Conservation (phyloP, 331 rosid species). For the Dryas integrifolia region DNA sequence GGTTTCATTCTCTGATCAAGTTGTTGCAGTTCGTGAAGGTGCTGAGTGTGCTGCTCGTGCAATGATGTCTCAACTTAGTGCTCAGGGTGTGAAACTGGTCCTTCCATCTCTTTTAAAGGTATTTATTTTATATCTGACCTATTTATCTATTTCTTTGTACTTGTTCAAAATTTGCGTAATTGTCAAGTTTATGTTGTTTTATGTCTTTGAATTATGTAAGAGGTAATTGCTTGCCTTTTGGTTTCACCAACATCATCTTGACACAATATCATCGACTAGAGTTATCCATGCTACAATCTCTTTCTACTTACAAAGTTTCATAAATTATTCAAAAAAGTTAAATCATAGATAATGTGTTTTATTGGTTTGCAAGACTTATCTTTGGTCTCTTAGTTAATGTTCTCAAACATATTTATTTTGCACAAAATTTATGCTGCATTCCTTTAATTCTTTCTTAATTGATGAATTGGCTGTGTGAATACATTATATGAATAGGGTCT, state of each 20-base stretch:
- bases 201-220: background rate
- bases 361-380: background rate
- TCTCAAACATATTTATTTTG: background rate
- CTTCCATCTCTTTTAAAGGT: slow-evolving; percentile 97
- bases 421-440: background rate
- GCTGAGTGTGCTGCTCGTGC: slow-evolving; percentile 98
- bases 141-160: background rate
- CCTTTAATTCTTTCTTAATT: slow-evolving; percentile 4
- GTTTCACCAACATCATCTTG: background rate
- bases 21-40: slow-evolving; percentile 89
- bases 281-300: background rate
- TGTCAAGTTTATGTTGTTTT: background rate
- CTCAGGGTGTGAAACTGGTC: slow-evolving; percentile 96
- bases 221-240: background rate
- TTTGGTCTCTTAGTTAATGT: background rate
- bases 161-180: background rate
- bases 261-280: background rate
- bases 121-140: slow-evolving; percentile 17
- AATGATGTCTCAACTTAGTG: slow-evolving; percentile 96
- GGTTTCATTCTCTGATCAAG: slow-evolving; percentile 97
- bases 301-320: background rate
- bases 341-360: background rate
- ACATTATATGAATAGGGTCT: slow-evolving; percentile 68
- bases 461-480: slow-evolving; percentile 16
- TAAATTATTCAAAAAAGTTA: background rate